Evolutionary conservation across 306 rosid species (phyloP).

Genomic region (Hippophae tibetana): DNA sequence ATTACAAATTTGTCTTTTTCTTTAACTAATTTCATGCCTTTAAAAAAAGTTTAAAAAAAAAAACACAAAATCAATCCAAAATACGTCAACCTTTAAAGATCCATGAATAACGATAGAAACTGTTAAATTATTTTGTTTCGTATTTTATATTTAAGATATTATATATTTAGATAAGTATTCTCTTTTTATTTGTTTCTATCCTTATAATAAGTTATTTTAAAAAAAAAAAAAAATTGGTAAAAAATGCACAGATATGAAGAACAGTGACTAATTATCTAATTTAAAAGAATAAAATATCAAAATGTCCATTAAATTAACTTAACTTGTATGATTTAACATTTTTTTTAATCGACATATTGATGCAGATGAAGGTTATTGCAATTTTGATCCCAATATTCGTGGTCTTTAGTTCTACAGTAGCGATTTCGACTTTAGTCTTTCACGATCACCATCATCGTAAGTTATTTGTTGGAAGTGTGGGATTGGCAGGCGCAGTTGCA

Average conservation of each 20-base stretch:
- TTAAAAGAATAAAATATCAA: too few species aligned
- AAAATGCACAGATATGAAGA: too few species aligned
- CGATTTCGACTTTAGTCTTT: slow-evolving; percentile 37
- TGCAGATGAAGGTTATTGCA: slow-evolving; percentile 48
- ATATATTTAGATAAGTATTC: too few species aligned
- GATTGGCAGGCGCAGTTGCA: slow-evolving; percentile 38
- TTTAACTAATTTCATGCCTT: neutral
- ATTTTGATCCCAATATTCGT: slow-evolving; percentile 22
- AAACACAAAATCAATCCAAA: neutral
- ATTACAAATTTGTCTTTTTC: neutral
- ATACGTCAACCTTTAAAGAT: neutral
- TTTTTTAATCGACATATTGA: neutral
- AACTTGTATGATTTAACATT: neutral
- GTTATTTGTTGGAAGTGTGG: slow-evolving; percentile 57
- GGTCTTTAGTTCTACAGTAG: slow-evolving; percentile 26
- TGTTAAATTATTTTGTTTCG: too few species aligned
- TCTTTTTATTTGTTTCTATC: too few species aligned
- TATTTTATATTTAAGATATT: too few species aligned
- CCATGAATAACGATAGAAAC: too few species aligned
- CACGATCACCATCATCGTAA: slow-evolving; percentile 45
- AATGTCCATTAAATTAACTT: too few species aligned
- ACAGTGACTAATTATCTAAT: too few species aligned
- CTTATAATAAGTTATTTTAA: too few species aligned
- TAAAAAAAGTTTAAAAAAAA: too few species aligned
- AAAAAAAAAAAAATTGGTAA: too few species aligned